A percentile compares a stretch with the other conserved stretches of the same genome.
Evolutionary conservation across 495 filamentous ascomycete genomes (phyloP).

Genomic region (Neurospora sp.): DNA sequence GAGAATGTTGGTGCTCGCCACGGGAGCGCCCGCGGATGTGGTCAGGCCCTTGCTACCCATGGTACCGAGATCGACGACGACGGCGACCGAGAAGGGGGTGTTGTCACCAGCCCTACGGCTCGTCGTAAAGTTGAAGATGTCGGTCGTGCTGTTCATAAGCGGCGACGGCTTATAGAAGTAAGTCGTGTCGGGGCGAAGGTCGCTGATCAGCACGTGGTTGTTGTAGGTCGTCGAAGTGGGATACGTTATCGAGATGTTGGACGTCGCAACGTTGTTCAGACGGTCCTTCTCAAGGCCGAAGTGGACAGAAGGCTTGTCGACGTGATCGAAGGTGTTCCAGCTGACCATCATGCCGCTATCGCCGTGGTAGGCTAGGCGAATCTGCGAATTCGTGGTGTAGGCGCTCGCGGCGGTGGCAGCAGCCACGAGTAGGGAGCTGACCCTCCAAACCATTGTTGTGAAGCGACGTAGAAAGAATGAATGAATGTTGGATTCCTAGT

Average conservation of each 20-base stretch:
- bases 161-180: conserved; percentile 36
- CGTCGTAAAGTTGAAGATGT: conserved; percentile 16
- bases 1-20: conserved; percentile 12
- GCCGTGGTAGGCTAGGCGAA: background rate
- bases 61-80: conserved; percentile 44
- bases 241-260: conserved; percentile 36
- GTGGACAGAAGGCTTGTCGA: conserved; percentile 31
- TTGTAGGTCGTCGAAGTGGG: conserved; percentile 41
- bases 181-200: conserved; percentile 33
- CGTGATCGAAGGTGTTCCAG: conserved; percentile 41
- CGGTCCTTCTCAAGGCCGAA: conserved; percentile 25
- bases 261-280: conserved; percentile 22
- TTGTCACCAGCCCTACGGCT: conserved; percentile 26
- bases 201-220: conserved; percentile 34
- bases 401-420: background rate
- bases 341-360: conserved; percentile 16
- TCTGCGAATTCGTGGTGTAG: background rate
- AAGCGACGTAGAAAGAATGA: background rate
- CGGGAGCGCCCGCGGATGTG: conserved; percentile 14
- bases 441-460: background rate
- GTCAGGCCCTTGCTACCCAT: conserved; percentile 25
- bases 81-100: conserved; percentile 35
- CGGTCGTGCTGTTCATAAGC: background rate
- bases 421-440: background rate
- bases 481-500: background rate